These are phyloP conservation scores for Moringa oleifera DNA, from an alignment of 345 rosid genomes.

Conservation along the genomic window DNA sequence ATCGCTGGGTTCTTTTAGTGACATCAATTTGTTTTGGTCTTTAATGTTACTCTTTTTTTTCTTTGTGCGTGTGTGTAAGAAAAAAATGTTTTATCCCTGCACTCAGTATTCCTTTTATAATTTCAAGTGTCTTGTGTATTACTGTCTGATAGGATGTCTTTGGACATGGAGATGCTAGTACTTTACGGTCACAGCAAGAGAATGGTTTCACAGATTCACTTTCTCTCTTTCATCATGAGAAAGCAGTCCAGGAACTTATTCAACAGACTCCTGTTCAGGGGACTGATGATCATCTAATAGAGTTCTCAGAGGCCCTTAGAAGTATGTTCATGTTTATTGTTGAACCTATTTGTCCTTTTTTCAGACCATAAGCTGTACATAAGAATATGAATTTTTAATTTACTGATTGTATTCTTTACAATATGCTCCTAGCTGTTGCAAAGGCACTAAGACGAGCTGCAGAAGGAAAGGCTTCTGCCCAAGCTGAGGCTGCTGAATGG, in stretches of 20 bases:
- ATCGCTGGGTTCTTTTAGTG: not conserved
- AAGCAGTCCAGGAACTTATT: constrained; percentile 85
- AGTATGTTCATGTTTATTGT: constrained; percentile 40
- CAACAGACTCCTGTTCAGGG: constrained; percentile 73
- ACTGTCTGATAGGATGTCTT: constrained; percentile 31
- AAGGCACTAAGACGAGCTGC: constrained; percentile 90
- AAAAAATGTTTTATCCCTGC: not conserved
- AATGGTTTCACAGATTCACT: constrained; percentile 46
- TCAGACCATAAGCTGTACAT: not conserved
- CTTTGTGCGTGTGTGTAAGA: too few relatives aligned
- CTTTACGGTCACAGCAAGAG: constrained; percentile 35
- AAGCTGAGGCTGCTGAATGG: constrained; percentile 99
- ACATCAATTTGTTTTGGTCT: too few relatives aligned
- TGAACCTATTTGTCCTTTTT: constrained; percentile 11
- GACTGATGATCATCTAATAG: constrained; percentile 82
- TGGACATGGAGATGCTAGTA: constrained; percentile 48
- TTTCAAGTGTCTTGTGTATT: not conserved
- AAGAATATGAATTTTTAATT: constrained; percentile 1
- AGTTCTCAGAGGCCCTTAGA: constrained; percentile 93
- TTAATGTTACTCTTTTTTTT: too few relatives aligned
- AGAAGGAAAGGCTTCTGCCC: constrained; percentile 95
- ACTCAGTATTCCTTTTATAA: not conserved
- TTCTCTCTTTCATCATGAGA: constrained; percentile 64
- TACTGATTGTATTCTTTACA: constrained; percentile 12
- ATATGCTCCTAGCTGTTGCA: constrained; percentile 72